Percentiles rank a stretch among this genome's conserved stretches.
phyloP scores from a whole-genome alignment of 768 basidiomycete genomes.

The Imleria badia region DNA sequence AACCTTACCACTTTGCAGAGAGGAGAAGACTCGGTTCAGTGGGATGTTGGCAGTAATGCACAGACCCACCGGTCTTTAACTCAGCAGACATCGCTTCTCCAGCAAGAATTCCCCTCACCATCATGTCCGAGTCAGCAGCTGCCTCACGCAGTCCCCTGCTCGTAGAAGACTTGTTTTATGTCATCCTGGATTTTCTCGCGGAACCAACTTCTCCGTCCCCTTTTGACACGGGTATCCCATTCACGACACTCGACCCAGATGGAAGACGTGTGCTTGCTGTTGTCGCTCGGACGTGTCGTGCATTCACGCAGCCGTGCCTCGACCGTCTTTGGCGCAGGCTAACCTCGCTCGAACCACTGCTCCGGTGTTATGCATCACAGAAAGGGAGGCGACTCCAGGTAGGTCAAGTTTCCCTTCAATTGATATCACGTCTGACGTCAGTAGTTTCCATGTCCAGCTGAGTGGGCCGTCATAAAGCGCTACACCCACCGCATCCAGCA shows the following conservation, averaged over 20 bases:
- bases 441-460: not conserved
- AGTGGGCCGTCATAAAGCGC: not conserved
- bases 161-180: not conserved
- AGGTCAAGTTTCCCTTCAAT: not conserved
- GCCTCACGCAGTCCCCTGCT: not conserved
- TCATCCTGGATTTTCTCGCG: not conserved
- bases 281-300: slow-evolving; percentile 6
- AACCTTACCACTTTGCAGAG: no score
- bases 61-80: no score
- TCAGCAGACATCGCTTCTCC: not conserved
- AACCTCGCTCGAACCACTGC: not conserved
- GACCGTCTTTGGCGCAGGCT: not conserved
- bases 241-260: not conserved
- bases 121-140: not conserved
- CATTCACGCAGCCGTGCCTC: not conserved
- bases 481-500: not conserved
- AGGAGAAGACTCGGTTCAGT: no score
- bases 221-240: not conserved
- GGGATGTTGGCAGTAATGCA: no score
- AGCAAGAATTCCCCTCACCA: no score
- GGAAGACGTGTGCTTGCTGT: not conserved
- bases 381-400: not conserved
- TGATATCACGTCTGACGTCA: not conserved
- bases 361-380: not conserved
- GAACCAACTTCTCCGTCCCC: not conserved